Percentiles rank a stretch among this genome's conserved stretches.
Conservation (phyloP, 768 basidiomycete species). For the Tricholoma sp. region DNA sequence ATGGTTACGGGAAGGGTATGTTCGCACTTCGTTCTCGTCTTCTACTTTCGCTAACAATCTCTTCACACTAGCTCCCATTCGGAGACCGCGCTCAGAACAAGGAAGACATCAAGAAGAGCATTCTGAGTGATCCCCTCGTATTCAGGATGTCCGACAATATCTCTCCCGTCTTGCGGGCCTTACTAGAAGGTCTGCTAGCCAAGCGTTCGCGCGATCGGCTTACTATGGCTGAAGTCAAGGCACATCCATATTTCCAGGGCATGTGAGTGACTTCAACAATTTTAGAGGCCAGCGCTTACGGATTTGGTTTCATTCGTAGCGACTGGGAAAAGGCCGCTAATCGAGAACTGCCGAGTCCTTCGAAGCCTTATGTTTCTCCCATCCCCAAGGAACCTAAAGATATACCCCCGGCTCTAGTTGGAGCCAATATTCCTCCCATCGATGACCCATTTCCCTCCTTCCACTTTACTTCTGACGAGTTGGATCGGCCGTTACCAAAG, state of each 20-base stretch:
- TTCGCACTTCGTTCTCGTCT: not conserved
- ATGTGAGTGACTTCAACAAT: not conserved
- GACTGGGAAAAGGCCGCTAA: not conserved
- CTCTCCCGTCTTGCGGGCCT: not conserved
- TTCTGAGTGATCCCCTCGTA: not conserved
- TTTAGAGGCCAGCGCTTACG: not conserved
- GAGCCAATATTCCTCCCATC: not conserved
- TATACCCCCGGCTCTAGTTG: not conserved
- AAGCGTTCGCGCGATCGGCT: not conserved
- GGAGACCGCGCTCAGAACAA: not conserved
- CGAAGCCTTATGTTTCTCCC: slow-evolving; percentile 1
- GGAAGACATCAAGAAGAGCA: not conserved
- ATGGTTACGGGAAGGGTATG: slow-evolving; percentile 4
- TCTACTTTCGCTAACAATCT: not conserved
- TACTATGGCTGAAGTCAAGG: not conserved
- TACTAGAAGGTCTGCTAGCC: not conserved
- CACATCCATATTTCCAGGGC: not conserved
- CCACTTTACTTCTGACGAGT: not conserved
- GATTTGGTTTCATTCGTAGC: not conserved
- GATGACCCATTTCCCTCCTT: not conserved
- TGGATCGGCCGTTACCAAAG: not conserved
- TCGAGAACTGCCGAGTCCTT: not conserved
- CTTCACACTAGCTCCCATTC: not conserved
- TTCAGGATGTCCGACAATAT: not conserved
- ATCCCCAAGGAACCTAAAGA: not conserved